Evolutionary conservation across 2,329 filamentous ascomycete genomes (phyloP).

Genomic region (Aspergillus glaucus): DNA sequence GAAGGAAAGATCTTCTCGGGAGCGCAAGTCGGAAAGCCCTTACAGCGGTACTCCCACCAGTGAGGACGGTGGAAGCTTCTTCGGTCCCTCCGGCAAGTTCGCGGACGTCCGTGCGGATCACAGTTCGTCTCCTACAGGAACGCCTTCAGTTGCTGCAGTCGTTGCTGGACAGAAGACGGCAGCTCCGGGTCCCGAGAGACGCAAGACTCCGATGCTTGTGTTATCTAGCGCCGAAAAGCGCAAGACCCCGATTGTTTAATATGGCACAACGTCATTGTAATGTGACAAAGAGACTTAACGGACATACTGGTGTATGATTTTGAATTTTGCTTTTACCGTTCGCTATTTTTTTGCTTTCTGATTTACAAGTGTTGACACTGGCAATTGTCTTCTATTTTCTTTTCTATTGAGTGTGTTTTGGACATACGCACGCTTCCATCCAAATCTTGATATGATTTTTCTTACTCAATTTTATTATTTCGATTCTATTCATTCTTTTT

Average conservation of each 20-base stretch:
- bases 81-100: conserved; percentile 45
- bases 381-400: no score
- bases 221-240: conserved; percentile 87
- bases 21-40: conserved; percentile 50
- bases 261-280: conserved; percentile 20
- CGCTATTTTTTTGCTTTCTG: conserved; percentile 2
- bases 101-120: conserved; percentile 42
- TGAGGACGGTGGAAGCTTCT: conserved; percentile 49
- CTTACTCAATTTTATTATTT: no score
- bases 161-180: conserved; percentile 51
- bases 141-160: conserved; percentile 35
- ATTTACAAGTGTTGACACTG: neutral
- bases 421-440: no score
- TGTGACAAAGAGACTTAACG: conserved; percentile 28
- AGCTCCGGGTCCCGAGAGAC: conserved; percentile 54
- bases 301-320: conserved; percentile 2
- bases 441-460: no score
- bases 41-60: conserved; percentile 59
- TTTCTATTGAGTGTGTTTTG: no score
- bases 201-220: conserved; percentile 80
- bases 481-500: no score
- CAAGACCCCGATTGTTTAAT: conserved; percentile 62
- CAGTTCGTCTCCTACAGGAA: conserved; percentile 22
- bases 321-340: conserved; percentile 3
- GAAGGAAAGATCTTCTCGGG: conserved; percentile 59